phyloP scores from a whole-genome alignment of 73 alveolate species.

The Paramecium caudatum region DNA sequence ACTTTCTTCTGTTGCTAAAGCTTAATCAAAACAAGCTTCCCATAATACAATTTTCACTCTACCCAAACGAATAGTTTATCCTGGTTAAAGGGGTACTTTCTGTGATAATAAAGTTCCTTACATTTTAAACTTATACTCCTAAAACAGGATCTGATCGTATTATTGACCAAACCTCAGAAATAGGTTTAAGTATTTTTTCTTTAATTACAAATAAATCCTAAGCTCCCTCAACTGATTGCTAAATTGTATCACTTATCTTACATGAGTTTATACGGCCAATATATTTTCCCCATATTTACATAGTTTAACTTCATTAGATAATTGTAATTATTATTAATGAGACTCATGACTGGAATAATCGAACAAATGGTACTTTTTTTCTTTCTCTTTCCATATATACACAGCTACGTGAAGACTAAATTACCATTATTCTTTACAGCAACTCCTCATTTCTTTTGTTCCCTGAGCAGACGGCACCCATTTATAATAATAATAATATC shows the following conservation, averaged over 20 bases:
- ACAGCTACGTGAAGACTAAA: constrained; percentile 1
- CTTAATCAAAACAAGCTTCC: constrained; percentile 50
- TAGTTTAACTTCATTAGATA: neutral
- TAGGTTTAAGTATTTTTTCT: neutral
- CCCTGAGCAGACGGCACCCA: constrained; percentile 42
- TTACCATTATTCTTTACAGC: neutral
- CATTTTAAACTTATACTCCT: constrained; percentile 42
- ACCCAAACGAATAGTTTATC: constrained; percentile 56
- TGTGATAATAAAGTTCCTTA: neutral
- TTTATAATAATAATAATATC: constrained; percentile 6
- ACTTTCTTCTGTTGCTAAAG: constrained; percentile 64
- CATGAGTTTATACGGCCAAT: neutral
- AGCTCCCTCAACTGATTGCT: constrained; percentile 42
- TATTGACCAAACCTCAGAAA: constrained; percentile 36
- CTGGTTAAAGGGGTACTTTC: constrained; percentile 17
- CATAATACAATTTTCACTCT: constrained; percentile 58
- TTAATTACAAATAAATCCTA: constrained; percentile 47
- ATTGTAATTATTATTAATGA: neutral
- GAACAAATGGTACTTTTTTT: constrained; percentile 25
- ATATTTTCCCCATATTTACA: constrained; percentile 58
- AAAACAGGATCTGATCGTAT: neutral
- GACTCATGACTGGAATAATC: constrained; percentile 46
- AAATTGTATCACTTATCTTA: neutral
- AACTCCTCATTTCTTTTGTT: constrained; percentile 7
- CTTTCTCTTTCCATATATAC: constrained; percentile 59